Base-by-base conservation (phyloP, 179 eudicot genomes). In the Beta lomatogona region DNA sequence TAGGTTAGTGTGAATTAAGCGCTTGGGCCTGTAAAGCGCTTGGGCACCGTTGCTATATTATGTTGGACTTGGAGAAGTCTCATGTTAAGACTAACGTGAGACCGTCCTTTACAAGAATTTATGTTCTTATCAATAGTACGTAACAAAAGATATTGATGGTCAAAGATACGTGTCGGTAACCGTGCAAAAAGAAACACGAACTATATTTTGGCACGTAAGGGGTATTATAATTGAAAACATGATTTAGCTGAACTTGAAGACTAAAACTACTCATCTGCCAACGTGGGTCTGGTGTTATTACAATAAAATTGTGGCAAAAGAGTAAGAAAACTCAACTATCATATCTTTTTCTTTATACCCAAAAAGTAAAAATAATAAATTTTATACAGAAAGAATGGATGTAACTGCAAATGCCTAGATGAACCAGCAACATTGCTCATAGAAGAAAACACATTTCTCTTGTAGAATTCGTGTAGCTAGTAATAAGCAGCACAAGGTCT, bases 311-410 rank as follows among this genome's bases (percentile, higher is more conserved):
- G 41, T 36, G 41, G 41, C 41, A 36, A 2, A 36, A 36, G 4
- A 67, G 67, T n/a, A 31, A 63, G 4, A 21, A 28, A 18, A 60
- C 28, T 22, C 6, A 28, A 55, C 18, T 55, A 55, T 55, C 59
- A 55, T 11, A 55, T 10, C 19, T 55, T 55, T 10, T 55, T 10
- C 11, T 13, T 55, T 10, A 8, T 55, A 11, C 10, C 22, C 0
- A 16, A n/a, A 59, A 60, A n/a, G 6, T 21, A 60, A 19, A 2
- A n/a, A 25, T 5, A 60, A 66, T 12, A 66, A 13, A 28, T 15
- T 69, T 13, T 69, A 44, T 69, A 69, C 73, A 41, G 52, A 69
- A 69, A 69, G 52, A 69, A 69, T 69, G 7, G 52, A 22, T 69
- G 25, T 44, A 16, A 9, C 12, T 69, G 73, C 11, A 69, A 44